phyloP scores from a whole-genome alignment of 768 basidiomycete species.

The Xerocomellus chrysenteron region DNA sequence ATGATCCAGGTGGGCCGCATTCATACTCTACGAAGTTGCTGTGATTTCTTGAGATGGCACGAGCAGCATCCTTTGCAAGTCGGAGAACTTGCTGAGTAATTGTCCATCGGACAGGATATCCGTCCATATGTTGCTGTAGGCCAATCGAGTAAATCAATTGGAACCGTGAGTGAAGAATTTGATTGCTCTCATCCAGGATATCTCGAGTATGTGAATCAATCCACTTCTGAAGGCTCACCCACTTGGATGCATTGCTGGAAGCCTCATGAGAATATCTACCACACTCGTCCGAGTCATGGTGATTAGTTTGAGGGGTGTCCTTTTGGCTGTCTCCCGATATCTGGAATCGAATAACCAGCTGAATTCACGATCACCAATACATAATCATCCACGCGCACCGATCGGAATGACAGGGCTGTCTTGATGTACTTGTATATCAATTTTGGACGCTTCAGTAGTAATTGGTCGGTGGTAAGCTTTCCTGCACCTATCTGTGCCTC shows the following conservation, averaged over 20 bases:
- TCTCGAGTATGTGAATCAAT: constrained; percentile 13
- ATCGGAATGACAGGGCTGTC: background rate
- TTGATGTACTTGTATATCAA: background rate
- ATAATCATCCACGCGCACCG: background rate
- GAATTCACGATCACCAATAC: background rate
- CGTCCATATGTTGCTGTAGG: constrained; percentile 18
- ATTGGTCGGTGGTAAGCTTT: background rate
- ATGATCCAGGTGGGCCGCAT: background rate
- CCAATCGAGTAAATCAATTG: constrained; percentile 26
- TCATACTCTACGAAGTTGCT: constrained; percentile 5
- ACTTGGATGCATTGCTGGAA: background rate
- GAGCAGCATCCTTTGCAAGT: constrained; percentile 10
- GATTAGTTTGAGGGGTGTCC: no score
- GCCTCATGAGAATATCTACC: no score
- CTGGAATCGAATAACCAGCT: background rate
- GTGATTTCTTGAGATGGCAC: background rate
- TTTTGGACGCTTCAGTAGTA: constrained; percentile 14
- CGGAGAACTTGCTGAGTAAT: constrained; percentile 28
- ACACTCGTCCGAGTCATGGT: no score
- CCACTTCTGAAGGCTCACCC: constrained; percentile 17
- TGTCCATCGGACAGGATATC: constrained; percentile 29
- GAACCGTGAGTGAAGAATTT: constrained; percentile 22
- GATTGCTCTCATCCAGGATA: constrained; percentile 23
- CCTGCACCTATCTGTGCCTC: constrained; percentile 24
- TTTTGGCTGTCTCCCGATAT: background rate